Conservation (phyloP, 2,329 filamentous ascomycete species). For the Sclerotinia nivalis region DNA sequence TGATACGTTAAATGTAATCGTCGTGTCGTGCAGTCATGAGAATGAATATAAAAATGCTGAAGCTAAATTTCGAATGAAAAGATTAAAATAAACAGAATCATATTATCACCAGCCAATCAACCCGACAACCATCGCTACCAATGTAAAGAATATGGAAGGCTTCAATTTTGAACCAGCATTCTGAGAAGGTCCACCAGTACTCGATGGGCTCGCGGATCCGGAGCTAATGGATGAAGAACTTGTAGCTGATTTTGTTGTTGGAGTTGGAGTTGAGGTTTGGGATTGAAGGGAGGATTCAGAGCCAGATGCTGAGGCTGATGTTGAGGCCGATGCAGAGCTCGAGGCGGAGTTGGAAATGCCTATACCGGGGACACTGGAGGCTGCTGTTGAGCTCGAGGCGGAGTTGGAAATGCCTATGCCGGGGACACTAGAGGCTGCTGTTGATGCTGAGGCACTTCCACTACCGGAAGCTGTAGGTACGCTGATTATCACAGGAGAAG, state of each 20-base stretch:
- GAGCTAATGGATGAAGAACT: background rate
- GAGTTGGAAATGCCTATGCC: background rate
- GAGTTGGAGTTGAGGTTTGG: slow-evolving; percentile 1
- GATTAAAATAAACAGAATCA: background rate
- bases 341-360: background rate
- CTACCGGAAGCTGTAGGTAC: background rate
- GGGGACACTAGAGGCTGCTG: background rate
- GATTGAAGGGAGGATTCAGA: background rate
- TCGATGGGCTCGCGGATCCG: background rate
- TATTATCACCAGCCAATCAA: background rate
- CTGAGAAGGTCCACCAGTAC: background rate
- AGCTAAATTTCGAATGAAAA: background rate
- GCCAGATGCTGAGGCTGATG: background rate
- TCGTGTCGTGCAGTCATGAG: background rate
- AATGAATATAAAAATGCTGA: background rate
- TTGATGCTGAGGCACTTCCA: background rate
- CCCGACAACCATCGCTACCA: background rate
- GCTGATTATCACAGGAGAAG: background rate
- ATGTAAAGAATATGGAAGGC: background rate
- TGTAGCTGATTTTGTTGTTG: background rate
- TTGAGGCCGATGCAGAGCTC: background rate
- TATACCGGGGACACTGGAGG: background rate
- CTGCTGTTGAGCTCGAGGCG: background rate
- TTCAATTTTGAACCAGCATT: background rate
- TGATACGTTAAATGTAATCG: background rate